Evolutionary conservation across 306 rosid species (phyloP).

Genomic region (Urtica urens): DNA sequence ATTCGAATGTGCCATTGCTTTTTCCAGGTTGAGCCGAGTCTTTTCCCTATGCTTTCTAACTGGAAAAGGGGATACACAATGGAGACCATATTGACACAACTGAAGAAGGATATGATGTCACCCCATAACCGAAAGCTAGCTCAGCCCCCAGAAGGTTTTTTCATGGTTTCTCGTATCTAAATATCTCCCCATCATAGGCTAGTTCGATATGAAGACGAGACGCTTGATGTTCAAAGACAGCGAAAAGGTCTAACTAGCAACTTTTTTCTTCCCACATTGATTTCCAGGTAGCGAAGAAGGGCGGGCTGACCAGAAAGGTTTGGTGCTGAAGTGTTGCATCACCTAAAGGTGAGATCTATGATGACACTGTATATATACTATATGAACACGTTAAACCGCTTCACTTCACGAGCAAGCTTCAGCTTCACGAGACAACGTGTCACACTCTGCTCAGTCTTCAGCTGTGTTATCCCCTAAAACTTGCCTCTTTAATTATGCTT

Average conservation of each 20-base stretch:
- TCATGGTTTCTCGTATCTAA: neutral
- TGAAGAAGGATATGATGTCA: conserved; percentile 93
- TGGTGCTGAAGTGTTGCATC: conserved; percentile 78
- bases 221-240: neutral
- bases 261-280: neutral
- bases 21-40: conserved; percentile 77
- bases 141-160: conserved; percentile 91
- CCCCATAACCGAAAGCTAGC: conserved; percentile 89
- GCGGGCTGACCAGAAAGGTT: conserved; percentile 76
- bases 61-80: conserved; percentile 87
- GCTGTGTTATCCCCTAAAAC: no score
- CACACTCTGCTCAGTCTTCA: no score
- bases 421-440: no score
- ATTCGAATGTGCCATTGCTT: conserved; percentile 25
- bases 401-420: conserved; percentile 17
- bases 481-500: no score
- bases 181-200: neutral
- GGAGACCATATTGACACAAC: conserved; percentile 79
- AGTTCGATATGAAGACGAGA: neutral
- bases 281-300: conserved; percentile 81
- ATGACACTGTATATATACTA: conserved; percentile 39
- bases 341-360: conserved; percentile 32
- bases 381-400: conserved; percentile 27
- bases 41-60: conserved; percentile 88
- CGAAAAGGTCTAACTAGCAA: no score